phyloP scores from a whole-genome alignment of 257 asterid genomes.

The Cruciata laevipes region DNA sequence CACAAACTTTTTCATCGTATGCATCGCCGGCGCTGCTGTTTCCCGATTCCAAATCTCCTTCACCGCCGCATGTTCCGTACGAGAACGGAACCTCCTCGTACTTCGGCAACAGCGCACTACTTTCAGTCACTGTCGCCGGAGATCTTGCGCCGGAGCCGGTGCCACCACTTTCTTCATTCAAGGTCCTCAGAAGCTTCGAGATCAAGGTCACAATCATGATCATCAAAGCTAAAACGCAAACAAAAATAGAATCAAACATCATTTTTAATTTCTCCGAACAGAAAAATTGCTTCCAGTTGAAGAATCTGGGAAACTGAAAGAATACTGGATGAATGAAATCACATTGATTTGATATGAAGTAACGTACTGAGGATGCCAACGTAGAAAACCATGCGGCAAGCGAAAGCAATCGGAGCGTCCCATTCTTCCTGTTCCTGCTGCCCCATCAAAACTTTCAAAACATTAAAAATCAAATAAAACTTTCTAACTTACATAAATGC shows the following conservation, averaged over 20 bases:
- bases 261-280: not conserved
- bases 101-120: conserved; percentile 29
- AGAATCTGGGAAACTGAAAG: not conserved
- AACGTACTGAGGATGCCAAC: conserved; percentile 26
- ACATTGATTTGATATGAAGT: not conserved
- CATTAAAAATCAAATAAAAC: too few species aligned
- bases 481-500: too few species aligned
- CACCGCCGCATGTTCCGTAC: conserved; percentile 40
- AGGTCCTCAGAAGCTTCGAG: conserved; percentile 30
- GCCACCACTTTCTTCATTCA: not conserved
- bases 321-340: not conserved
- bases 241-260: not conserved
- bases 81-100: conserved; percentile 17
- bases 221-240: conserved; percentile 26
- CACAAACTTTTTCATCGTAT: conserved; percentile 62
- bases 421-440: conserved; percentile 6
- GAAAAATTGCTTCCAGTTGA: not conserved
- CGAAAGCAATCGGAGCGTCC: conserved; percentile 12
- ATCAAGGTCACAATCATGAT: conserved; percentile 36
- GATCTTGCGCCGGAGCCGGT: not conserved
- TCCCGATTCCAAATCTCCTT: conserved; percentile 34
- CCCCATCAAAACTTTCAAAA: not conserved
- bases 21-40: conserved; percentile 31
- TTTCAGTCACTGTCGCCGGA: conserved; percentile 18
- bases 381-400: conserved; percentile 12